These are phyloP conservation scores for Neolentinus lepideus DNA, from an alignment of 1,284 basidiomycete genomes.

Conservation along the genomic window DNA sequence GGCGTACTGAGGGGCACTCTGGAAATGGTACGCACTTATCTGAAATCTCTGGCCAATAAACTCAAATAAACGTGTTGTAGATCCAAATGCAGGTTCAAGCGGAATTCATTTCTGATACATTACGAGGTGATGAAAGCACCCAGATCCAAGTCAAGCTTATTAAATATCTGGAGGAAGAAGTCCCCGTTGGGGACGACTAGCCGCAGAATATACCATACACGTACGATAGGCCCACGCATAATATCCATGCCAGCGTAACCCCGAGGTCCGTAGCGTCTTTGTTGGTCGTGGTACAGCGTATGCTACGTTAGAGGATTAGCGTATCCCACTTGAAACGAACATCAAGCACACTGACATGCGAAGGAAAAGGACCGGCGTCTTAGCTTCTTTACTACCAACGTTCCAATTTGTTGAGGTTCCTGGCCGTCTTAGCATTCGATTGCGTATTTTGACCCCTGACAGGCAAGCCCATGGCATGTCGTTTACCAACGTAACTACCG, in stretches of 20 bases:
- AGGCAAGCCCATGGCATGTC: slow-evolving; percentile 85
- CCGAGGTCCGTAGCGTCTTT: too few relatives aligned
- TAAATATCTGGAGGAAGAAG: slow-evolving; percentile 93
- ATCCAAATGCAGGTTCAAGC: slow-evolving; percentile 95
- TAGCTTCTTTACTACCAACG: slow-evolving; percentile 28
- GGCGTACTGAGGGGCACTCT: slow-evolving; percentile 90
- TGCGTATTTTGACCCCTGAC: slow-evolving; percentile 88
- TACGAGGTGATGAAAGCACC: slow-evolving; percentile 91
- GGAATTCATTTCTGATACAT: slow-evolving; percentile 83
- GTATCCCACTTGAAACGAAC: too few relatives aligned
- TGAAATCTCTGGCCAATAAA: not conserved
- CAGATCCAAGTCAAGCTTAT: slow-evolving; percentile 89
- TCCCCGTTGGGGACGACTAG: slow-evolving; percentile 76
- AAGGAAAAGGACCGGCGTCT: not conserved
- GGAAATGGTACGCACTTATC: slow-evolving; percentile 78
- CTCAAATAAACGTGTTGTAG: slow-evolving; percentile 35
- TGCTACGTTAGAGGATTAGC: too few relatives aligned
- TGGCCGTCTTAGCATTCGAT: slow-evolving; percentile 81
- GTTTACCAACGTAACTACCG: slow-evolving; percentile 80
- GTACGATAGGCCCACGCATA: not conserved
- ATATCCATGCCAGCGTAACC: not conserved
- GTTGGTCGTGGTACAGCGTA: too few relatives aligned
- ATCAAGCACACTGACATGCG: too few relatives aligned
- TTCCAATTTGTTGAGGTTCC: slow-evolving; percentile 72
- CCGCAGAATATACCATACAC: not conserved